Evolutionary conservation across 257 asterid species (phyloP).

Genomic region (Anisodus acutangulus): DNA sequence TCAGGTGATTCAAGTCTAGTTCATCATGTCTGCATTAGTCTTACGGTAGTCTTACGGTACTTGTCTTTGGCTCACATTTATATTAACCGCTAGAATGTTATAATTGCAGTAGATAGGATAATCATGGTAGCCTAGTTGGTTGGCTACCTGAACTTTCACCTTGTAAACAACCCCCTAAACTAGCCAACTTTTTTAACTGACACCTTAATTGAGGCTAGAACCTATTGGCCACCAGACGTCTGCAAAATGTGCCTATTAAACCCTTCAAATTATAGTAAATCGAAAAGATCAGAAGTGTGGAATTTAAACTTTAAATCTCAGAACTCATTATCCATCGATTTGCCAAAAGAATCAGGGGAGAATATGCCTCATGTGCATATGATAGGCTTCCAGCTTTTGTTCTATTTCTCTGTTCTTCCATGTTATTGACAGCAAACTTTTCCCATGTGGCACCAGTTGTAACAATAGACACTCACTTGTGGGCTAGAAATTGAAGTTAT

Average conservation of each 20-base stretch:
- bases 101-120: neutral
- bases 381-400: neutral
- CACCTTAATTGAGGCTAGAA: neutral
- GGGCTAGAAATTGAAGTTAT: neutral
- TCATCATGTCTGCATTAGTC: neutral
- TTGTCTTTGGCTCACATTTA: neutral
- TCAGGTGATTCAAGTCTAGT: neutral
- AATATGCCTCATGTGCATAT: conserved; percentile 15
- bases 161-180: neutral
- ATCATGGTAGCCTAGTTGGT: neutral
- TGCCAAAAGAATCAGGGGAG: neutral
- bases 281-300: neutral
- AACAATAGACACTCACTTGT: neutral
- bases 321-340: neutral
- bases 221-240: neutral
- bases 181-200: neutral
- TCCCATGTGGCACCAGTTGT: conserved; percentile 19
- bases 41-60: neutral
- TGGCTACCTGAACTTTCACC: neutral
- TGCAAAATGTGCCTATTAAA: conserved; percentile 8
- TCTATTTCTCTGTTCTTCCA: neutral
- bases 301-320: neutral
- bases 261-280: neutral
- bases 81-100: neutral
- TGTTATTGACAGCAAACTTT: neutral